These are phyloP conservation scores for Hygrophoropsis aurantiaca DNA, from an alignment of 768 basidiomycete species.

Conservation along the genomic window DNA sequence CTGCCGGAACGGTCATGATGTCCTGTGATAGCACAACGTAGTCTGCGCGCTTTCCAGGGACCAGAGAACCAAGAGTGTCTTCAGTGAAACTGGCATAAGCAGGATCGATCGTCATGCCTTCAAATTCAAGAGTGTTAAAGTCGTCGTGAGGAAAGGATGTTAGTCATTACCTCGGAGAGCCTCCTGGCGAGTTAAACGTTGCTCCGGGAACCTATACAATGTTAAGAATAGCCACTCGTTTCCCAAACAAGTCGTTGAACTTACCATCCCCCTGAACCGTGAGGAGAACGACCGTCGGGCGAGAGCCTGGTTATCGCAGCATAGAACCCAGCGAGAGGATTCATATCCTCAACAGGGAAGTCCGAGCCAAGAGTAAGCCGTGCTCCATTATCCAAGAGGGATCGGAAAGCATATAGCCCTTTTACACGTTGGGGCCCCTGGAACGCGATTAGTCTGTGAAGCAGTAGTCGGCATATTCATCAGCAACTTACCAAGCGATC, in stretches of 20 bases:
- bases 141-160: background rate
- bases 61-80: conserved; percentile 69
- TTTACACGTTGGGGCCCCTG: conserved; percentile 85
- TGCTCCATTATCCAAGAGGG: conserved; percentile 62
- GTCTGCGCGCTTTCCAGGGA: conserved; percentile 79
- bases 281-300: conserved; percentile 70
- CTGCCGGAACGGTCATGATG: conserved; percentile 64
- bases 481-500: conserved; percentile 74
- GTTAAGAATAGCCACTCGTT: background rate
- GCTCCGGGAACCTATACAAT: conserved; percentile 73
- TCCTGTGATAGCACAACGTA: conserved; percentile 82
- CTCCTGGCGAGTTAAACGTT: conserved; percentile 73
- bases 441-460: too few relatives aligned
- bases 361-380: conserved; percentile 83
- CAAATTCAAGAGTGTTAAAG: background rate
- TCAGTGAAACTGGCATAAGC: conserved; percentile 89
- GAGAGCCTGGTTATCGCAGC: conserved; percentile 82
- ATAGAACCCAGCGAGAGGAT: conserved; percentile 83
- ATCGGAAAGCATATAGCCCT: conserved; percentile 83
- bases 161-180: conserved; percentile 62
- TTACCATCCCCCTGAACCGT: conserved; percentile 83
- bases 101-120: conserved; percentile 85
- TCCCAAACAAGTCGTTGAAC: conserved; percentile 15
- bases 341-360: conserved; percentile 85
- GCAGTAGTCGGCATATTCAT: too few relatives aligned